Evolutionary conservation across 2,329 filamentous ascomycete species (phyloP), one percentile per base, ranked within the genome.

Genomic region (Microdochium paspali): DNA sequence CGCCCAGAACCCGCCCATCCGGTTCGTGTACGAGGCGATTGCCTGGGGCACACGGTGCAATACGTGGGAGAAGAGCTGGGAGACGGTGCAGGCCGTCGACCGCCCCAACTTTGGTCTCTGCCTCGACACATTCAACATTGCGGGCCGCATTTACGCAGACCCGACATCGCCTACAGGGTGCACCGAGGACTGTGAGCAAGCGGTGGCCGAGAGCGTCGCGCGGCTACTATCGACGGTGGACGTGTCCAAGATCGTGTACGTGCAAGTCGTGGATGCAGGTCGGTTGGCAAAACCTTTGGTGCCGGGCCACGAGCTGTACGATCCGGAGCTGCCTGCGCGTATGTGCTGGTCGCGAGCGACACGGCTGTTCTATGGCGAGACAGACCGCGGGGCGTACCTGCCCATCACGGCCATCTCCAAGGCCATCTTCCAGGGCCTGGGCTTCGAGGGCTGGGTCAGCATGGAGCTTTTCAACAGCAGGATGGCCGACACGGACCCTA

Each of bases 341-440:
- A 90, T 91, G 87, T 87, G 76, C 57, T 91, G 87, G 87, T 87
- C 79, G 31, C 68, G 87, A 18, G 90, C 90, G 59, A 86, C 83
- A 52, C 70, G 87, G 18, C 62, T 85, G 3, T 89, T 85, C 58
- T 79, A 84, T 51, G 81, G 85, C 54, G 84, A 87, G 61, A 64
- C 70, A 43, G 70, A 79, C 2, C 64, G 71, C 2, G 82, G 82
- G 0, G 85, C 76, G 0, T 89, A 88, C 57, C 66, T 90, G 1
- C 86, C 86, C 0, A 72, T 84, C 6, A 66, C 71, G 47, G 71
- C 81, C 26, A 74, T 90, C 20, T 70, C 80, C 0, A 63, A 72
- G 32, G 75, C 80, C 1, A 74, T 89, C 44, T 70, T 87, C 20
- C 72, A 80, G 10, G 77, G 77, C 0, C 67, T 87, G 0, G 81